A percentile compares a stretch with the other conserved stretches of the same genome.
Conservation (phyloP, 148 eudicot genomes). For the Diospyros lotus region DNA sequence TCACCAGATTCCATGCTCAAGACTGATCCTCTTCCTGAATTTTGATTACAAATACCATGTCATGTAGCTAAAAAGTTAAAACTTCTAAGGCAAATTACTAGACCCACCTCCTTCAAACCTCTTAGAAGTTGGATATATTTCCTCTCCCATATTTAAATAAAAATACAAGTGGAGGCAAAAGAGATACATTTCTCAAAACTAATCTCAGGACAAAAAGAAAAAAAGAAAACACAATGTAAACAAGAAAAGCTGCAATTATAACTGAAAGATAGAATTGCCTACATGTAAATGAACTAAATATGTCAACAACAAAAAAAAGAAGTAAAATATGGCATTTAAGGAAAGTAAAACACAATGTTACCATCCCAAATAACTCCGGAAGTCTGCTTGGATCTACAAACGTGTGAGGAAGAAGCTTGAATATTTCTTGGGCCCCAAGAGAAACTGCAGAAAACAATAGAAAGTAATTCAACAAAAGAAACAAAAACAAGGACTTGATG, state of each 20-base stretch:
- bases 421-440: conserved; percentile 91
- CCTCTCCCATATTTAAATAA: not conserved
- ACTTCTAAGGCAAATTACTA: not conserved
- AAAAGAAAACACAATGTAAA: no score
- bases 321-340: not conserved
- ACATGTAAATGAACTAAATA: no score
- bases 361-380: conserved; percentile 68
- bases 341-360: conserved; percentile 25
- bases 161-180: not conserved
- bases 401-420: conserved; percentile 94
- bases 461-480: conserved; percentile 2
- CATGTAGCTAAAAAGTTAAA: not conserved
- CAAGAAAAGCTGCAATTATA: not conserved
- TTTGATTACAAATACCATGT: not conserved
- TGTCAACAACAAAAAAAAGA: no score
- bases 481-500: not conserved
- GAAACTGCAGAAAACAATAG: conserved; percentile 54
- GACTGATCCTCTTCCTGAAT: not conserved
- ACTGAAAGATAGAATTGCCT: not conserved
- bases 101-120: not conserved
- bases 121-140: not conserved
- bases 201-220: no score
- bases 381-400: conserved; percentile 77
- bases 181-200: not conserved
- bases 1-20: not conserved